A percentile compares a stretch with the other conserved stretches of the same genome.
phyloP scores from a whole-genome alignment of 176 grass and related monocot genomes.

The Oryza nivara region DNA sequence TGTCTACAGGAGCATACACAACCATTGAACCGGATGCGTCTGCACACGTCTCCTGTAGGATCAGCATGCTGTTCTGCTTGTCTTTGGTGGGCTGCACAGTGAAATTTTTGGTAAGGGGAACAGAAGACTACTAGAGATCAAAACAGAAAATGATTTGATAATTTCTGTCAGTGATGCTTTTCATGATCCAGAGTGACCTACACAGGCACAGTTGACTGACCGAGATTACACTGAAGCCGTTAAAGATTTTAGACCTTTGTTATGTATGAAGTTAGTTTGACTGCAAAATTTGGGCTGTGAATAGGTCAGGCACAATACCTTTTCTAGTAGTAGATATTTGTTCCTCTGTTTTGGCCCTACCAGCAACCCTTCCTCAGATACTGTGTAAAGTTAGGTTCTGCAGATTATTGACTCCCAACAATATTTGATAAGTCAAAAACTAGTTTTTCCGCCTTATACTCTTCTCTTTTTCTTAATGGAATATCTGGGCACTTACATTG shows the following conservation, averaged over 20 bases:
- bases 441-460: background rate
- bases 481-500: background rate
- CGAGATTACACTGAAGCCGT: constrained; percentile 19
- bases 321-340: constrained; percentile 24
- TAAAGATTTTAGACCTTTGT: constrained; percentile 21
- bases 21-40: constrained; percentile 87
- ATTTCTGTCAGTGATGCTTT: background rate
- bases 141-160: background rate
- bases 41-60: constrained; percentile 82
- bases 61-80: constrained; percentile 82
- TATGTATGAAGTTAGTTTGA: background rate
- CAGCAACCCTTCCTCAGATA: background rate
- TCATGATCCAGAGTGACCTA: background rate
- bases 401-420: background rate
- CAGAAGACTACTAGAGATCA: background rate
- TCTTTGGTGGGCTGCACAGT: constrained; percentile 55
- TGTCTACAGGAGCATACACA: constrained; percentile 85
- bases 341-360: background rate
- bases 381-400: background rate
- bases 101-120: background rate
- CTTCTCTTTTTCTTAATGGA: background rate
- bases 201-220: background rate
- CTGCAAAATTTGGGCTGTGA: constrained; percentile 5
- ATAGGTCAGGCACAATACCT: constrained; percentile 20
- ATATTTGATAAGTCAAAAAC: background rate